Percentiles rank a stretch among this genome's conserved stretches.
These are phyloP conservation scores for Trichoderma reesei DNA, from an alignment of 495 filamentous ascomycete genomes.

Conservation along the genomic window DNA sequence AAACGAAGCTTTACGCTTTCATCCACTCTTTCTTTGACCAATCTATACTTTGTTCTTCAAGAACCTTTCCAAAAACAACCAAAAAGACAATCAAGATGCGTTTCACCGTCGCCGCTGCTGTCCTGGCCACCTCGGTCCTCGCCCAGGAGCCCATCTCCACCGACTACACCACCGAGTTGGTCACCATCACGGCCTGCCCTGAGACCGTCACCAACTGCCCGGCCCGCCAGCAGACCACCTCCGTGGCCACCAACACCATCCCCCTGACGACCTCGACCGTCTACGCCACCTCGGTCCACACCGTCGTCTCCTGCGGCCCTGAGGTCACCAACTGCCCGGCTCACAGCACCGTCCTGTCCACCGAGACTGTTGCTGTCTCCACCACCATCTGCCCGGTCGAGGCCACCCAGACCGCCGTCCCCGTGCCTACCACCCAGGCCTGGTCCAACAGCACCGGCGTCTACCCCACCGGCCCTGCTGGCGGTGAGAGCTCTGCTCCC, in stretches of 20 bases:
- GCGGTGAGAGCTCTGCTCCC: constrained; percentile 25
- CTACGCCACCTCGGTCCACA: constrained; percentile 42
- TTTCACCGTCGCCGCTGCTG: constrained; percentile 29
- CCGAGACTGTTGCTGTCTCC: constrained; percentile 22
- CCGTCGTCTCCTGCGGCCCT: constrained; percentile 42
- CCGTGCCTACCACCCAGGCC: constrained; percentile 11
- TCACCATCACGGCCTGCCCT: constrained; percentile 44
- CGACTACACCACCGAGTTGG: constrained; percentile 40
- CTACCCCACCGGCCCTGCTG: constrained; percentile 12
- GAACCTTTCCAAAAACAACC: constrained; percentile 22
- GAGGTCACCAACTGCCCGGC: constrained; percentile 46
- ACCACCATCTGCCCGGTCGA: constrained; percentile 27
- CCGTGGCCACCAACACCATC: constrained; percentile 38
- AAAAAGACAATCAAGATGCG: constrained; percentile 37
- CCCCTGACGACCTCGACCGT: constrained; percentile 39
- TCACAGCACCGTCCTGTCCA: constrained; percentile 20
- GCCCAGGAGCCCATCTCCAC: constrained; percentile 30
- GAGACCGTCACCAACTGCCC: constrained; percentile 45
- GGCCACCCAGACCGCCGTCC: constrained; percentile 20
- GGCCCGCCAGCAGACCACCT: constrained; percentile 30
- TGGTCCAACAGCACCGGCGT: constrained; percentile 12
- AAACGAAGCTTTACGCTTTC: constrained; percentile 25
- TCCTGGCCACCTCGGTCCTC: constrained; percentile 19
- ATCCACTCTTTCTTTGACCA: constrained; percentile 19
- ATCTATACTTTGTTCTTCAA: constrained; percentile 10